Percentiles rank a stretch among this genome's conserved stretches.
Conservation (phyloP, 768 basidiomycete genomes). For the Sutorius australiensis region DNA sequence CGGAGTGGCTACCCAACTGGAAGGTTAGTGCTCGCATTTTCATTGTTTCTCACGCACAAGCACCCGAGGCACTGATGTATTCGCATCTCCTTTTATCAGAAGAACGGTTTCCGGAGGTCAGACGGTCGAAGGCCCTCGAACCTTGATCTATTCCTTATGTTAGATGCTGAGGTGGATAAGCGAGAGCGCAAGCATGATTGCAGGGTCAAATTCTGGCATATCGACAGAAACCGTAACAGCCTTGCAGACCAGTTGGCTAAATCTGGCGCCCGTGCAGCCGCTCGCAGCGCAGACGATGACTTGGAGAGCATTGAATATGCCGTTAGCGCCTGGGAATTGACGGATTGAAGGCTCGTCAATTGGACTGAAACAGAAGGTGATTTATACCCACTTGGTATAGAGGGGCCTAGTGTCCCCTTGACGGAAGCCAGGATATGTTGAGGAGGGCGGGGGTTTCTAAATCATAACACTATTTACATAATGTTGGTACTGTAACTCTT, state of each 20-base stretch:
- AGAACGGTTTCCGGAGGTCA: not conserved
- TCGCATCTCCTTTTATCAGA: not conserved
- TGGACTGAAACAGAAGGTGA: not conserved
- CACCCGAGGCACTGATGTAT: too few relatives aligned
- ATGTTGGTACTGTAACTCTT: not conserved
- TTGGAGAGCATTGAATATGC: not conserved
- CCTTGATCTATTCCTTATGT: slow-evolving; percentile 6
- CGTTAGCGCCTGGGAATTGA: not conserved
- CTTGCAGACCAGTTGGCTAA: slow-evolving; percentile 23
- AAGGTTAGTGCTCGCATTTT: too few relatives aligned
- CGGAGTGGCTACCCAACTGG: slow-evolving; percentile 6
- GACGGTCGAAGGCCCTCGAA: slow-evolving; percentile 1
- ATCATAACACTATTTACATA: not conserved
- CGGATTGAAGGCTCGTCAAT: not conserved
- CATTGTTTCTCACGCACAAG: too few relatives aligned
- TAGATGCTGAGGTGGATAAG: not conserved
- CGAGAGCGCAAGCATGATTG: not conserved
- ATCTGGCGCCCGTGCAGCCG: not conserved
- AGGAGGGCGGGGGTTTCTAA: not conserved
- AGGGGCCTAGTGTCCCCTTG: not conserved
- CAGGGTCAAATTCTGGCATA: slow-evolving; percentile 25
- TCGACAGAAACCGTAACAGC: slow-evolving; percentile 20
- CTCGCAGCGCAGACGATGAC: not conserved
- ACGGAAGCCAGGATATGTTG: not conserved
- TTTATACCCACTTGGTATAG: not conserved